Base-by-base conservation (phyloP, 2,329 filamentous ascomycete species). In the Peltaster fructicola region DNA sequence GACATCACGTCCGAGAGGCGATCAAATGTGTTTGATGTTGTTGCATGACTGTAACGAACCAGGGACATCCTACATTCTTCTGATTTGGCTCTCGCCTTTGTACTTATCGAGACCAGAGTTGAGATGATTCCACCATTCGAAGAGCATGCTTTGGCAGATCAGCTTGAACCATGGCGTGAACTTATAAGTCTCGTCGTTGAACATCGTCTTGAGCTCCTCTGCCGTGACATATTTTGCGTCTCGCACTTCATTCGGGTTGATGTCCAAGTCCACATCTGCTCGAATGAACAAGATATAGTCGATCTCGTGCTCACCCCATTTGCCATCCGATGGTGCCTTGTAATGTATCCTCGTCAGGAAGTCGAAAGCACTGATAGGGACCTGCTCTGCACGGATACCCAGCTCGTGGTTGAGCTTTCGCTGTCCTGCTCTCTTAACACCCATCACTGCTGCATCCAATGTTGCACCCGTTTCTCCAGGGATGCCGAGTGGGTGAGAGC, bases 121-220 rank as follows among this genome's bases (percentile, higher is more conserved):
- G 29, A 95, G 66, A 54, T 78, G 72, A 46, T 73, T 62, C 88
- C 88, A 98, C 88, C 88, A 98, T 53, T 93, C 76, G 44, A 91
- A 98, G 20, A 98, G 68, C 79, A 95, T 84, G 23, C 80, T 82
- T 52, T 95, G 67, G 65, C 88, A 98, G 47, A 98, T 95, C 39
- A 98, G 73, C 64, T 92, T 92, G 63, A 98, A 98, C 88, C 88
- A 98, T 1, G 88, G 88, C 1, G 88, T 98, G 53, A 95, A 95
- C 43, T 74, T 77, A 41, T 91, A 63, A 26, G 56, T 63, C 3
- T 76, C 69, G 45, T 93, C 75, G 43, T 73, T 59, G 52, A 98
- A 93, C 64, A 85, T 79, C 39, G 65, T 50, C 63, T 81, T 88
- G 38, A 98, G 63, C 41, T 82, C 73, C 13, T 82, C 73, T 19